A percentile compares a stretch with the other conserved stretches of the same genome.
Conservation (phyloP, 306 rosid genomes). For the Gynostemma pentaphyllum region DNA sequence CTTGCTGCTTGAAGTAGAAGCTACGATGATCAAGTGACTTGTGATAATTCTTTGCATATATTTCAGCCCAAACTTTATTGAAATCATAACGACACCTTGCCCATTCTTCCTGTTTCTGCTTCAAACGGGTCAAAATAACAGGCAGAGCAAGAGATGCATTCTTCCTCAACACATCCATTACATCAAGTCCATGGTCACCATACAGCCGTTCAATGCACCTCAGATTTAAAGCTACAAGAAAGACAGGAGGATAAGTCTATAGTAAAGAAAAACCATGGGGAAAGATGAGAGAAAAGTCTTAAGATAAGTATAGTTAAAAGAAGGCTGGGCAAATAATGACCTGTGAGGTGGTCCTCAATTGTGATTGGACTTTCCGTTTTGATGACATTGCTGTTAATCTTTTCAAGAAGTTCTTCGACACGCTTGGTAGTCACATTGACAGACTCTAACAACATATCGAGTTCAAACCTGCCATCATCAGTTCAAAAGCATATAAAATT, state of each 20-base stretch:
- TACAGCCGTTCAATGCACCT: constrained; percentile 93
- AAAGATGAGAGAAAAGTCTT: constrained; percentile 15
- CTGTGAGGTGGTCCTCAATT: constrained; percentile 87
- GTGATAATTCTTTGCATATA: constrained; percentile 93
- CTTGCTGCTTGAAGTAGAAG: constrained; percentile 99
- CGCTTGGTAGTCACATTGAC: constrained; percentile 80
- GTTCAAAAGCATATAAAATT: constrained; percentile 27
- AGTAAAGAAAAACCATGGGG: constrained; percentile 8
- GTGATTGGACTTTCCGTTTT: constrained; percentile 58
- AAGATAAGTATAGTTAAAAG: constrained; percentile 13
- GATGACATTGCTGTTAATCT: constrained; percentile 55
- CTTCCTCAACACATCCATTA: constrained; percentile 81
- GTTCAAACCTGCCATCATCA: constrained; percentile 68
- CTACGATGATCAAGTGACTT: constrained; percentile 99
- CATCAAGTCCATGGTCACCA: constrained; percentile 99
- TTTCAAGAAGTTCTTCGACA: constrained; percentile 81
- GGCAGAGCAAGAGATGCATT: constrained; percentile 85
- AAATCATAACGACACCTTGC: constrained; percentile 88
- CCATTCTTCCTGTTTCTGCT: constrained; percentile 99
- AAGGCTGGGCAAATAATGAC: constrained; percentile 29
- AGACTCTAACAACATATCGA: constrained; percentile 96
- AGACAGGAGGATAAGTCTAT: not conserved
- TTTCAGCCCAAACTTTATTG: constrained; percentile 96
- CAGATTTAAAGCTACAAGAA: constrained; percentile 58
- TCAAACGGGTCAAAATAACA: constrained; percentile 80